Percentiles rank a stretch among this genome's conserved stretches.
These are phyloP conservation scores for Prunus yedoensis DNA, from an alignment of 331 rosid species.

Conservation along the genomic window DNA sequence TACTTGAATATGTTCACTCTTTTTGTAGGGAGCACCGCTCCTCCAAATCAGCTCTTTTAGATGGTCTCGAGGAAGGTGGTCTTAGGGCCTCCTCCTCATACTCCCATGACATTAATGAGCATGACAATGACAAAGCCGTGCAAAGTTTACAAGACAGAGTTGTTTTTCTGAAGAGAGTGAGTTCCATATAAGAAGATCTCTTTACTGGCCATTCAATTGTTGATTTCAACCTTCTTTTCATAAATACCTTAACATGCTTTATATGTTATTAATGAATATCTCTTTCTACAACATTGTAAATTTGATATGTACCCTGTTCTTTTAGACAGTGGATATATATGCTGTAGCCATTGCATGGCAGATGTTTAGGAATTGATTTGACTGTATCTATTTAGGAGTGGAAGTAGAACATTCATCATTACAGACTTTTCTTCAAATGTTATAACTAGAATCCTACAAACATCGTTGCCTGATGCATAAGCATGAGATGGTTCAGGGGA, in stretches of 20 bases:
- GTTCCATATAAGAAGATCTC: slow-evolving; percentile 17
- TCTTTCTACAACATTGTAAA: not conserved
- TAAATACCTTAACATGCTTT: not conserved
- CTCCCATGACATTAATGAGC: slow-evolving; percentile 61
- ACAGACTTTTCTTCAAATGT: not conserved
- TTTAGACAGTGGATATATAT: not conserved
- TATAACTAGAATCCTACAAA: not conserved
- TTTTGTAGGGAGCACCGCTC: slow-evolving; percentile 69
- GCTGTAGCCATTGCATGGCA: not conserved
- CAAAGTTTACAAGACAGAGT: slow-evolving; percentile 83
- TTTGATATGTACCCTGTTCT: not conserved
- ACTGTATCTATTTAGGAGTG: not conserved
- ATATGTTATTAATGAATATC: not conserved
- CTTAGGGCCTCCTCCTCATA: slow-evolving; percentile 66
- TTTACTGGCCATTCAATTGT: slow-evolving; percentile 10
- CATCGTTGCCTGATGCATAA: slow-evolving; percentile 1
- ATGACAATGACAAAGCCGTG: slow-evolving; percentile 67
- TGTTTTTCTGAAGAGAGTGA: slow-evolving; percentile 67
- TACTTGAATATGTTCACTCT: slow-evolving; percentile 7
- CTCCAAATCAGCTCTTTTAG: slow-evolving; percentile 65
- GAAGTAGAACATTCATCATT: not conserved
- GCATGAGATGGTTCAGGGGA: not conserved
- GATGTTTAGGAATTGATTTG: not conserved
- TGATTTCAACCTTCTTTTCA: slow-evolving; percentile 1
- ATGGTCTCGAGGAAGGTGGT: slow-evolving; percentile 96